Percentiles rank a stretch among this genome's conserved stretches.
Conservation (phyloP, 176 grass and related monocot species). For the Ensete glaucum region DNA sequence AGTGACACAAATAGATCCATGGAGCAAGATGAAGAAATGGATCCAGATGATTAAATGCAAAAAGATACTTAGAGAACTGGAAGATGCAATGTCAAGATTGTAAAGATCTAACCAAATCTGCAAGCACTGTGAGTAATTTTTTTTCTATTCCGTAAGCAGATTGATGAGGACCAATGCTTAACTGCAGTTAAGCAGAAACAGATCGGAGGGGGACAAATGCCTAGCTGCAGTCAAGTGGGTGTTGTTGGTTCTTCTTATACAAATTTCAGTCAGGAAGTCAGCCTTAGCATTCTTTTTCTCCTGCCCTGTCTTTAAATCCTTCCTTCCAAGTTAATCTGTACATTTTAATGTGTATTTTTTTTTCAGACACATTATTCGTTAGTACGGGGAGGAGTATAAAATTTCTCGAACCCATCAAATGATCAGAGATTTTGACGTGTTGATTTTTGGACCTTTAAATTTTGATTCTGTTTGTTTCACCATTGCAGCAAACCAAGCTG, state of each 20-base stretch:
- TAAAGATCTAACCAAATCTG: not conserved
- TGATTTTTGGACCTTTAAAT: not conserved
- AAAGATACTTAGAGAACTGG: not conserved
- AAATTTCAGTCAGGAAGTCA: not conserved
- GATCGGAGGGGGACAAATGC: not conserved
- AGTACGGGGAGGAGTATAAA: conserved; percentile 1
- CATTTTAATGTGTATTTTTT: conserved; percentile 8
- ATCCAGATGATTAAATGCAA: conserved; percentile 61
- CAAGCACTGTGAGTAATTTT: not conserved
- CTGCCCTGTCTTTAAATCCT: not conserved
- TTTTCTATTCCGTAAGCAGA: not conserved
- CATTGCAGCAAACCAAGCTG: not conserved
- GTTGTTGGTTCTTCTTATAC: not conserved
- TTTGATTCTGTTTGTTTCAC: not conserved
- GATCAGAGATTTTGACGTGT: not conserved
- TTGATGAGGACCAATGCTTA: not conserved
- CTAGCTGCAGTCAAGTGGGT: not conserved
- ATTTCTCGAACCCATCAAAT: not conserved
- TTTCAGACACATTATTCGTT: not conserved
- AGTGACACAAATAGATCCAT: conserved; percentile 40
- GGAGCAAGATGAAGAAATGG: conserved; percentile 93
- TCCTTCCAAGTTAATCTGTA: not conserved
- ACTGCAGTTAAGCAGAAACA: not conserved
- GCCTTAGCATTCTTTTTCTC: not conserved
- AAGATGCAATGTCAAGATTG: not conserved